Evolutionary conservation across 805 yeast species (phyloP).

Genomic region (Kazachstania africana): DNA sequence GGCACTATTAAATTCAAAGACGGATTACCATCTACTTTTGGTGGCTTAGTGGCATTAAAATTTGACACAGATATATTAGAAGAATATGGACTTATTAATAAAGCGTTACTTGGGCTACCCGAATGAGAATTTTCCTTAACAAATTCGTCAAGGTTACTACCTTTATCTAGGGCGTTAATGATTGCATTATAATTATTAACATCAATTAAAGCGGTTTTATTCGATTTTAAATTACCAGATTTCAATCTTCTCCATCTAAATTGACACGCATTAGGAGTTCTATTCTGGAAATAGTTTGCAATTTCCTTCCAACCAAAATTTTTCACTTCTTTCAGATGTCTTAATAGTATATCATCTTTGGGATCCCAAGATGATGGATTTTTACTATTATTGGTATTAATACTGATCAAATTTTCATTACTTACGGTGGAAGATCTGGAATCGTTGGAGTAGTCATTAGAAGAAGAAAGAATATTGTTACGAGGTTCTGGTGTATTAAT

Average conservation of each 20-base stretch:
- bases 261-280: conserved; percentile 86
- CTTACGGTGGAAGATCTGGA: too few relatives aligned
- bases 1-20: neutral
- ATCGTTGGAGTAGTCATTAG: too few relatives aligned
- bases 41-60: neutral
- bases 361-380: conserved; percentile 68
- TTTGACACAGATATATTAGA: neutral
- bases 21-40: neutral
- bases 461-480: too few relatives aligned
- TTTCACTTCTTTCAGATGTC: conserved; percentile 71
- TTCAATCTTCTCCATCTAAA: conserved; percentile 75
- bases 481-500: too few relatives aligned
- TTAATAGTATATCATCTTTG: conserved; percentile 56
- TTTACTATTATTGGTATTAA: conserved; percentile 5
- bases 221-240: conserved; percentile 32
- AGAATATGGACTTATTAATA: neutral
- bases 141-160: conserved; percentile 1
- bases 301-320: conserved; percentile 87
- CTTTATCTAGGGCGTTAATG: conserved; percentile 2
- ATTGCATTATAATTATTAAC: conserved; percentile 4
- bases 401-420: too few relatives aligned
- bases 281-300: conserved; percentile 59
- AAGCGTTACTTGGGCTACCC: too few relatives aligned
- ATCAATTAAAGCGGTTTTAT: conserved; percentile 17
- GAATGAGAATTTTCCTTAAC: neutral